Base-by-base conservation (phyloP, 2,329 filamentous ascomycete genomes). In the Cladosporium sp. region DNA sequence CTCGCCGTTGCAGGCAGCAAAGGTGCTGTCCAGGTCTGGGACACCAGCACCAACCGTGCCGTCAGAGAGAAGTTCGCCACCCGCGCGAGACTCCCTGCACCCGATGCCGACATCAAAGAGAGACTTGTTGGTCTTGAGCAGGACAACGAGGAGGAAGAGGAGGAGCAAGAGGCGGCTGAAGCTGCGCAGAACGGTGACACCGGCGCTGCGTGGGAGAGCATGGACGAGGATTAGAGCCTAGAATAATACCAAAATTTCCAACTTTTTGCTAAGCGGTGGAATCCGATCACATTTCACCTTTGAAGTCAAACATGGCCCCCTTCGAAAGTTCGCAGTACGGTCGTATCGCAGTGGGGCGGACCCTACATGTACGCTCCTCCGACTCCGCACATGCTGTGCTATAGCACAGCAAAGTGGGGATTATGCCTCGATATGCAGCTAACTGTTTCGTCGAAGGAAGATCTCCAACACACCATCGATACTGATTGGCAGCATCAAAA, bases 1-100 rank as follows among this genome's bases (percentile, higher is more conserved):
- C 84, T 99, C 54, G 92, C 93, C 2, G 92, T 99, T 21, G 95
- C 94, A 7, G 95, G 95, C 65, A 98, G 93, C 83, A 96, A 96
- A 82, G 95, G 95, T 55, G 87, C 87, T 41, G 88, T 98, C 75
- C 92, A 96, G 77, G 89, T 99, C 63, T 99, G 95, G 95, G 94
- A 98, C 79, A 97, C 95, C 26, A 90, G 92, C 78, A 99, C 95
- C 66, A 99, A 99, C 77, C 87, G 87, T 15, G 90, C 91, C 30
- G 92, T 99, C 36, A 87, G 95, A 66, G 86, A 90, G 69, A 89
- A 90, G 1, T 99, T 99, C 81, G 92, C 91, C 41, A 87, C 82
- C 74, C 89, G 87, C 66, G 84, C 94, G 66, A 85, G 71, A 67
- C 76, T 87, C 41, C 80, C 83, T 7, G 66, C 68, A 5, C 80